These are phyloP conservation scores for Colletotrichum truncatum DNA, from an alignment of 2,329 filamentous ascomycete genomes.

Conservation along the genomic window DNA sequence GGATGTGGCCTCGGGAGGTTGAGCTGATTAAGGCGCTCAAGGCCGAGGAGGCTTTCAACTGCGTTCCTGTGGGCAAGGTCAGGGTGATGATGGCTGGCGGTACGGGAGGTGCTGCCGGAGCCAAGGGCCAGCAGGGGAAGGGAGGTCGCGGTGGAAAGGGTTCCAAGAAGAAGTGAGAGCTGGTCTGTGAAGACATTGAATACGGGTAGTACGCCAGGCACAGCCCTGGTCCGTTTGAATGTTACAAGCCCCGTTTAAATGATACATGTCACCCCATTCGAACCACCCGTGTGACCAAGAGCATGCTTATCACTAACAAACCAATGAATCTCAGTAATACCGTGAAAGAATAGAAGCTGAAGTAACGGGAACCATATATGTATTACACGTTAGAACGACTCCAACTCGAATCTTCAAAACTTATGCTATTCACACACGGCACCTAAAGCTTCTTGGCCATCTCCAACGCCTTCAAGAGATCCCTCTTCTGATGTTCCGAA, in stretches of 20 bases:
- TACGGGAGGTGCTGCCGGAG: constrained; percentile 50
- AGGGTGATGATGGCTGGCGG: constrained; percentile 79
- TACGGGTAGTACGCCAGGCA: too few relatives aligned
- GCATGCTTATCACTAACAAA: too few relatives aligned
- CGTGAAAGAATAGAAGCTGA: too few relatives aligned
- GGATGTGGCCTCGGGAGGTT: constrained; percentile 86
- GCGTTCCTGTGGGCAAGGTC: constrained; percentile 82
- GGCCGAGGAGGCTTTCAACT: constrained; percentile 82
- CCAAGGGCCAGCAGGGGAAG: constrained; percentile 42
- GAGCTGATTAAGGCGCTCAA: constrained; percentile 85
- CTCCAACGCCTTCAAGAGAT: constrained; percentile 26
- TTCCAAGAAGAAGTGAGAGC: constrained; percentile 49
- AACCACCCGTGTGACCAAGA: too few relatives aligned
- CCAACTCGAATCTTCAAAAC: too few relatives aligned
- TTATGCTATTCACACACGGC: not conserved
- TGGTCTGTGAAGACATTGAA: not conserved
- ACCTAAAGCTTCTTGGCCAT: not conserved
- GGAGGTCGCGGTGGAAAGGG: constrained; percentile 49
- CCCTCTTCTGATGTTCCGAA: constrained; percentile 27
- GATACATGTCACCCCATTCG: too few relatives aligned
- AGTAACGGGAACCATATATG: too few relatives aligned
- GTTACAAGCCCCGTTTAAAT: too few relatives aligned
- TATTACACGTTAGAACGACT: too few relatives aligned
- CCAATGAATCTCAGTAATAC: too few relatives aligned
- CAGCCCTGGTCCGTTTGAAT: not conserved